These are phyloP conservation scores for Cytospora piceae DNA, from an alignment of 2,329 filamentous ascomycete species.

Conservation along the genomic window DNA sequence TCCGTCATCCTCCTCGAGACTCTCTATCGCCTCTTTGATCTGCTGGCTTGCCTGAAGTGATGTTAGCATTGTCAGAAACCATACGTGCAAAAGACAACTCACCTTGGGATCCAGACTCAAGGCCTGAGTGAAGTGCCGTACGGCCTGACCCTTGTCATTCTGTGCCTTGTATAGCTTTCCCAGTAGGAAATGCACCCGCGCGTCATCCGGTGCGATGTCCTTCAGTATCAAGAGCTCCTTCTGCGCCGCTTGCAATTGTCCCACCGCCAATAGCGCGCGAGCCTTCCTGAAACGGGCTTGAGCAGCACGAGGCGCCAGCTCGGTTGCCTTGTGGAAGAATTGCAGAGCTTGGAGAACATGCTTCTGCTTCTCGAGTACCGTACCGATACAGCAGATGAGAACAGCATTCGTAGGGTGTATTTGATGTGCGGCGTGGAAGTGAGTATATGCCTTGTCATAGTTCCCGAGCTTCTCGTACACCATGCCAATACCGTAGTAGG, in stretches of 20 bases:
- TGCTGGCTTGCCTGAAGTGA: constrained; percentile 75
- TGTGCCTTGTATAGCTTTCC: constrained; percentile 79
- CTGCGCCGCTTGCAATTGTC: constrained; percentile 71
- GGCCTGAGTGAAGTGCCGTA: constrained; percentile 92
- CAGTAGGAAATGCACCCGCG: constrained; percentile 92
- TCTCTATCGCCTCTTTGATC: constrained; percentile 97
- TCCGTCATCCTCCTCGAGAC: constrained; percentile 78
- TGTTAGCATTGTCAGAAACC: no score
- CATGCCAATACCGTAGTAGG: constrained; percentile 87
- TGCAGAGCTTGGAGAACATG: constrained; percentile 77
- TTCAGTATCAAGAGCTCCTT: constrained; percentile 86
- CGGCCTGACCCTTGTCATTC: constrained; percentile 76
- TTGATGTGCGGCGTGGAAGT: constrained; percentile 83
- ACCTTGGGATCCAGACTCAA: constrained; percentile 97
- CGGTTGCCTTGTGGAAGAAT: constrained; percentile 81
- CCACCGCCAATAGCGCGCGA: constrained; percentile 78
- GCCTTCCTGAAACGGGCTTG: constrained; percentile 94
- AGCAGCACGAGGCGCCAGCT: constrained; percentile 78
- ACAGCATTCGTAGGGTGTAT: constrained; percentile 97
- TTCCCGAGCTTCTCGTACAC: constrained; percentile 91
- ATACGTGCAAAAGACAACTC: constrained; percentile 38
- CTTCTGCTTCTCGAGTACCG: constrained; percentile 86
- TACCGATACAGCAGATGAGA: constrained; percentile 88
- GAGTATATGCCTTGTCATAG: constrained; percentile 86
- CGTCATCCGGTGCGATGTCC: constrained; percentile 89